Base-by-base conservation (phyloP, 2,329 filamentous ascomycete genomes). In the Trichophyton schoenleinii region DNA sequence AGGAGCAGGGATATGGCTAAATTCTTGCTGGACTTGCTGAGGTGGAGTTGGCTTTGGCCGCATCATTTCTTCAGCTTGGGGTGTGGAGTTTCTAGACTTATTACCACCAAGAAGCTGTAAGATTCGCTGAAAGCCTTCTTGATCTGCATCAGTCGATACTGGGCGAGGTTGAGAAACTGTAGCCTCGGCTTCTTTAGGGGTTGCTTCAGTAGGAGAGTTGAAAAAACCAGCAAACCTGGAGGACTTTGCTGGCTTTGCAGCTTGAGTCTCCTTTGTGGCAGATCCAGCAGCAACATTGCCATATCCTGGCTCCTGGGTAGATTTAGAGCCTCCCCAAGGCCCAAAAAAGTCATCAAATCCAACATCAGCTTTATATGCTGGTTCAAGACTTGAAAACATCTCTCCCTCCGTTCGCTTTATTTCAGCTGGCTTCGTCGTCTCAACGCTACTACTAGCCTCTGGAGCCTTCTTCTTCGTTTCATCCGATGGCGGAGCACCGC, bases 171-270 rank as follows among this genome's bases (percentile, higher is more conserved):
- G 71, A 8, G 69, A 64, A 57, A 60, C 67, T 67, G 52, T 62
- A 69, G 60, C 72, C 66, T 58, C 65, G 36, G 62, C 62, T 34
- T 65, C 66, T 41, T 68, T 74, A 20, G 72, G 72, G 62, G 79
- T 77, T 15, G 84, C 83, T 65, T 87, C 80, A n/a, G 77, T 69
- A 7, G 77, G 80, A 55, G 82, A 76, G 44, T 79, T 80, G 70
- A 91, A 89, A 67, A 96, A 88, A 2, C 87, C 89, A 58, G 90
- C 91, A 70, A 96, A 96, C 60, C 90, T 82, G 11, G 91, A 96
- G 3, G 88, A 83, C 69, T 92, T 91, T 1, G 71, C 69, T 53
- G 81, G 71, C 70, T 88, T 88, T 11, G 79, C 73, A 28, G 74
- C 70, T 1, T 70, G 64, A 1, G 74, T 64, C 13, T 77, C 75